Evolutionary conservation across 2,329 filamentous ascomycete genomes (phyloP), one percentile per base, ranked within the genome.

Genomic region (Colletotrichum salicis): DNA sequence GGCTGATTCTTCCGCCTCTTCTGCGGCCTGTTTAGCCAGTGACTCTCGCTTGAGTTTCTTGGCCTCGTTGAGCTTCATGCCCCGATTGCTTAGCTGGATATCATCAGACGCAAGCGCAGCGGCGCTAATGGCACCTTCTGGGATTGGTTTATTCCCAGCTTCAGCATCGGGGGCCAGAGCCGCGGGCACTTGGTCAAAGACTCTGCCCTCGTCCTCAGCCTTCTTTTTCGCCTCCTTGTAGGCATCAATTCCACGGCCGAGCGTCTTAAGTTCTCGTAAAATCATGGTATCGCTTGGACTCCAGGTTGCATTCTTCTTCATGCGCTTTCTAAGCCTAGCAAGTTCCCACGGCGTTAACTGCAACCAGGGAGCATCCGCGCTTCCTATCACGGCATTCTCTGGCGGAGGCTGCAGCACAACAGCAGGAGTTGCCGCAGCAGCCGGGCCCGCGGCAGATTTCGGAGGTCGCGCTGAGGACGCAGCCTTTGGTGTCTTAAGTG

Each of bases 231-330:
- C 91, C 56, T 86, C 85, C 55, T 84, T 85, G 76, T 88, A 92
- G 7, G 88, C 88, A 64, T 91, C 90, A 19, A 89, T 86, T 3
- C 91, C 91, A 56, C 94, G 90, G 1, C 91, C 91, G 22, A 94
- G 86, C 24, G 86, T 85, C 79, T 93, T 93, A 1, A 96, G 87
- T 80, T 96, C 93, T 35, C 93, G 87, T 19, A 92, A 89, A 74
- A 96, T 93, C 94, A 96, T 96, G 0, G 94, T 95, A 76, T 94
- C 92, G 74, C 93, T 95, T 0, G 94, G 94, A 3, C 90, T 91
- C 94, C 94, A 96, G 5, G 93, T 91, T 0, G 93, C 92, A 77
- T 96, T 96, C 86, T 96, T 96, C 87, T 96, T 96, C 94, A 96
- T 96, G 22, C 92, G 88, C 82, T 96, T 96, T 72, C 94, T 86